phyloP scores from a whole-genome alignment of 208 protist genomes.

The Trypanosoma vivax region DNA sequence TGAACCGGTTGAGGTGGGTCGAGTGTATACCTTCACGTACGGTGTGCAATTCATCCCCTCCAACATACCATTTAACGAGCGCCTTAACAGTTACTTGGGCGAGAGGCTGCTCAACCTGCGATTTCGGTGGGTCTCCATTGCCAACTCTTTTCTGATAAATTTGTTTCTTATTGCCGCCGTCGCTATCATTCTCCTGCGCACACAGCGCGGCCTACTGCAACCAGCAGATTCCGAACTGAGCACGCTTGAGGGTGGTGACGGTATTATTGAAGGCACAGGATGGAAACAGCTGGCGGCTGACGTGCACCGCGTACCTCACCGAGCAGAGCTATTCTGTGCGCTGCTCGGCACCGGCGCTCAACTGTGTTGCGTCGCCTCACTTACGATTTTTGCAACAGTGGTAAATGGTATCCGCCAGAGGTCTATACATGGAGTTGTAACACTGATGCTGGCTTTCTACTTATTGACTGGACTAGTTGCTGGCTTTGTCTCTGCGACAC shows the following conservation, averaged over 20 bases:
- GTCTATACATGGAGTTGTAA: constrained; percentile 37
- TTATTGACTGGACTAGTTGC: constrained; percentile 65
- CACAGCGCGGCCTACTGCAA: constrained; percentile 75
- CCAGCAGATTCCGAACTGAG: constrained; percentile 63
- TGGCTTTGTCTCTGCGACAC: constrained; percentile 63
- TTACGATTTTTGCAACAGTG: constrained; percentile 8
- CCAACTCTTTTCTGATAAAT: constrained; percentile 91
- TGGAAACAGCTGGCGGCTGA: constrained; percentile 96
- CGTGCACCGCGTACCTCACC: constrained; percentile 89
- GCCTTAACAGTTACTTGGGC: constrained; percentile 89
- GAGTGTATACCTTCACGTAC: constrained; percentile 83
- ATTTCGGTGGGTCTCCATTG: constrained; percentile 91
- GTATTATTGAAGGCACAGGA: constrained; percentile 84
- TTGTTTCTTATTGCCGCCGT: constrained; percentile 89
- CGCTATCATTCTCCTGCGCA: constrained; percentile 84
- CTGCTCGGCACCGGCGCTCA: constrained; percentile 72
- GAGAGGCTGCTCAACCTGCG: constrained; percentile 81
- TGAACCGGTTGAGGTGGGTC: constrained; percentile 11
- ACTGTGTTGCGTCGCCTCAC: constrained; percentile 30
- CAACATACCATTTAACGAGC: constrained; percentile 60
- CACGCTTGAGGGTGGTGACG: constrained; percentile 35
- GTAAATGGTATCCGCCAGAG: constrained; percentile 15
- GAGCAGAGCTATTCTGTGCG: constrained; percentile 66
- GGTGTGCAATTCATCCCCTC: constrained; percentile 63
- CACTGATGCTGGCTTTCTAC: constrained; percentile 54